phyloP scores from a whole-genome alignment of 2,329 filamentous ascomycete species.

The Sporothrix pallida region DNA sequence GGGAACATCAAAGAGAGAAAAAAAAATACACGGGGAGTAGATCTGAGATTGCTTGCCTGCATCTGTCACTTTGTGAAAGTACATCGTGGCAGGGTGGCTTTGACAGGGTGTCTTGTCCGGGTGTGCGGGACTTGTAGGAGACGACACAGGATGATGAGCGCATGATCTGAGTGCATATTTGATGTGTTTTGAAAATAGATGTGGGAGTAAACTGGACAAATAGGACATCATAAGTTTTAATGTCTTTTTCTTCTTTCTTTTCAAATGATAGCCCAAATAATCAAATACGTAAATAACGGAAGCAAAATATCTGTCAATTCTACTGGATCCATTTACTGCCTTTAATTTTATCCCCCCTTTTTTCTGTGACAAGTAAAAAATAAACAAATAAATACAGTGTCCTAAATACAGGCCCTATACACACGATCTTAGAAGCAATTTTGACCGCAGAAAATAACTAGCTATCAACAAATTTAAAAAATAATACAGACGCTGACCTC shows the following conservation, averaged over 20 bases:
- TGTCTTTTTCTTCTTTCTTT: not conserved
- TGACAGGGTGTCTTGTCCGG: not conserved
- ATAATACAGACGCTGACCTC: not conserved
- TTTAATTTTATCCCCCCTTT: too few relatives aligned
- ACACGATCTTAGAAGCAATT: not conserved
- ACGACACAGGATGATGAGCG: not conserved
- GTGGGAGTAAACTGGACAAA: not conserved
- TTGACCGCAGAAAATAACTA: too few relatives aligned
- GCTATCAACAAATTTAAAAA: not conserved
- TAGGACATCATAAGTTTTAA: not conserved
- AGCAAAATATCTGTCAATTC: not conserved
- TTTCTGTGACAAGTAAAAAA: too few relatives aligned
- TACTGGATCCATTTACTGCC: too few relatives aligned
- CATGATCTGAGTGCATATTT: not conserved
- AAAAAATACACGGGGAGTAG: not conserved
- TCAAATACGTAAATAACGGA: not conserved
- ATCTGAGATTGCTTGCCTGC: slow-evolving; percentile 23
- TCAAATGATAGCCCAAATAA: not conserved
- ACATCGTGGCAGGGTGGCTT: not conserved
- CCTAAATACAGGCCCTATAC: too few relatives aligned
- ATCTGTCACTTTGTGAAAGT: slow-evolving; percentile 26
- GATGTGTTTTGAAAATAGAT: not conserved
- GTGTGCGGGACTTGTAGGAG: not conserved
- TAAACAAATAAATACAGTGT: too few relatives aligned
- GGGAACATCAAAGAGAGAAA: not conserved